These are phyloP conservation scores for Penicillium goetzii DNA, from an alignment of 495 filamentous ascomycete species.

Conservation along the genomic window DNA sequence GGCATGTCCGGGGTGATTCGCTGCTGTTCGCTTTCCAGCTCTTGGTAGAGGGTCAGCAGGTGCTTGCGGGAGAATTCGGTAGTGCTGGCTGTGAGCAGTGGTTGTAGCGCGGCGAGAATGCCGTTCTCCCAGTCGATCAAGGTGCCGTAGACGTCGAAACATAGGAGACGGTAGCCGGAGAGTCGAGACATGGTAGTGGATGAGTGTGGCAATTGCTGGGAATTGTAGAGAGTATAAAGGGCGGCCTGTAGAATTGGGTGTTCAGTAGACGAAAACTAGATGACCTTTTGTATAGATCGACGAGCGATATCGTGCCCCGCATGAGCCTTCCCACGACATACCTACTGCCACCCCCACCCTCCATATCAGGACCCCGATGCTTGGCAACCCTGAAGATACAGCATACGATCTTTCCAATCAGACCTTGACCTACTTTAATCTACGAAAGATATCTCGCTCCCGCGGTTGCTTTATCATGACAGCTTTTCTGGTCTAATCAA, in stretches of 20 bases:
- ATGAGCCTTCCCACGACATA: neutral
- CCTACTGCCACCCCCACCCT: neutral
- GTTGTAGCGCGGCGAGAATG: slow-evolving; percentile 43
- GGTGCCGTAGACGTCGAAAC: slow-evolving; percentile 84
- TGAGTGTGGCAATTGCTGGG: neutral
- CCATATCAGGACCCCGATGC: slow-evolving; percentile 4
- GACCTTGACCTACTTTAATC: no score
- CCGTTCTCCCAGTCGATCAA: slow-evolving; percentile 74
- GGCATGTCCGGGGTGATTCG: slow-evolving; percentile 51
- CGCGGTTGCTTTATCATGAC: no score
- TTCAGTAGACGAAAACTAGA: no score
- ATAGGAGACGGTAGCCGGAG: slow-evolving; percentile 54
- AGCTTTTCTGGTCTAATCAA: no score
- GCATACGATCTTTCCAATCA: neutral
- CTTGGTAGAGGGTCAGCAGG: slow-evolving; percentile 43
- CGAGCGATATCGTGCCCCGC: neutral
- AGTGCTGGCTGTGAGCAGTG: slow-evolving; percentile 47
- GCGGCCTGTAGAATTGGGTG: neutral
- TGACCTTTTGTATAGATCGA: neutral
- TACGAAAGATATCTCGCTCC: no score
- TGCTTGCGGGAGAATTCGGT: slow-evolving; percentile 46
- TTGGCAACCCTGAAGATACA: neutral
- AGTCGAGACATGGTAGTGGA: slow-evolving; percentile 36
- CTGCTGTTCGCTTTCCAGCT: slow-evolving; percentile 52
- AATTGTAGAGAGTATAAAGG: neutral